Evolutionary conservation across 176 grass and related monocot genomes (phyloP), one percentile per base, ranked within the genome.

Genomic region (Lolium perenne): DNA sequence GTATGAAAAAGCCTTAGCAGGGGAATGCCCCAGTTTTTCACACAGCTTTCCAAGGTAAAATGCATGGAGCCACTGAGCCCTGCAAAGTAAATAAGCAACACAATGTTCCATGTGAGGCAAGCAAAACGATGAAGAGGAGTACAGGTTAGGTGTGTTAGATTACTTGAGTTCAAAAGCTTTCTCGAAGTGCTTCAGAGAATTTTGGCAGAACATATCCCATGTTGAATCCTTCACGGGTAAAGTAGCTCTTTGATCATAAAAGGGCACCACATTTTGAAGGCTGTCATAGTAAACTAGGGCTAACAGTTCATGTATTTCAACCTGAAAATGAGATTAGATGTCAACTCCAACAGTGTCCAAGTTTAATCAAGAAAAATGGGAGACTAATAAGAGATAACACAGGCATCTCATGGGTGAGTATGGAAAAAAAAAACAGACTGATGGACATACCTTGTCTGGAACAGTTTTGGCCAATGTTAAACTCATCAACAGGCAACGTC

Each of bases 21-120:
- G 88, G 66, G 93, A 91, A 78, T 91, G 78, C 50, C 74, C 91
- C 81, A 95, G 81, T 85, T 98, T 98, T 82, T 98, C 90, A 90
- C 93, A 95, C n/a, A 98, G 79, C 76, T 98, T 98, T 80, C 96
- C 96, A 71, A 98, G 93, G 47, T 95, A 98, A 95, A 98, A 98
- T 38, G 92, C 96, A 91, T 98, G 90, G 76, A 95, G 92, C 96
- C 96, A 98, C 71, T 98, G 88, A 29, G 76, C 50, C 83, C 96
- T 98, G 83, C 66, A 48, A 91, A 87, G 80, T 59, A 84, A 76
- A 80, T 38, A 84, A 46, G 10, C 32, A 77, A 62, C 15, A 70
- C 71, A 83, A 79, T 51, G 88, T 86, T 65, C 67, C 67, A 88
- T 59, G 40, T 71, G n/a, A 6, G 43, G 53, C 29, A 84, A 78